Evolutionary conservation across 2,329 filamentous ascomycete species (phyloP).

Genomic region (Didymella keratinophila): DNA sequence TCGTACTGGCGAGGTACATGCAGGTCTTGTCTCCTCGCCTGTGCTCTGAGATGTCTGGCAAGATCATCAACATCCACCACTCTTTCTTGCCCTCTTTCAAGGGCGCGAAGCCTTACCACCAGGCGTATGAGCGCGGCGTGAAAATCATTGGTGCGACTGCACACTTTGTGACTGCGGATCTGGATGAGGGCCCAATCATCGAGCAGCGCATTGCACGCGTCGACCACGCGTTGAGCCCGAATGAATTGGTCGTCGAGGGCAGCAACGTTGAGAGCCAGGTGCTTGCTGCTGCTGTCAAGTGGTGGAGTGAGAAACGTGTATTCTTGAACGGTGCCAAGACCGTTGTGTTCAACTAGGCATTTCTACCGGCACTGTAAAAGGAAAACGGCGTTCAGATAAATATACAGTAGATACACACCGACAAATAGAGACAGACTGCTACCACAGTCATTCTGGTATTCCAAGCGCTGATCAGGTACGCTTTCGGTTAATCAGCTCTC

Average conservation of each 20-base stretch:
- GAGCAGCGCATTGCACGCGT: slow-evolving; percentile 82
- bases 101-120: slow-evolving; percentile 87
- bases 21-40: slow-evolving; percentile 79
- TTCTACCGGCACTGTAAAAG: not conserved
- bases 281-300: slow-evolving; percentile 81
- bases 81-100: slow-evolving; percentile 88
- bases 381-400: slow-evolving; percentile 3
- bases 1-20: slow-evolving; percentile 87
- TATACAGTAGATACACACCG: not conserved
- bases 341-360: slow-evolving; percentile 70
- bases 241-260: slow-evolving; percentile 79
- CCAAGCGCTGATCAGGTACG: slow-evolving; percentile 1
- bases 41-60: slow-evolving; percentile 80
- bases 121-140: slow-evolving; percentile 84
- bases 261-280: slow-evolving; percentile 87
- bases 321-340: slow-evolving; percentile 83
- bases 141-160: slow-evolving; percentile 89
- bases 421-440: not conserved
- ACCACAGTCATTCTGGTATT: not conserved
- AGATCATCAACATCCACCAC: slow-evolving; percentile 93
- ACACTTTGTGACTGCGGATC: slow-evolving; percentile 84
- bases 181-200: slow-evolving; percentile 88
- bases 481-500: slow-evolving; percentile 12
- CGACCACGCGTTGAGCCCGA: slow-evolving; percentile 77
- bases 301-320: slow-evolving; percentile 79